phyloP scores from a whole-genome alignment of 1,139 yeast species.

The Blastobotrys raffinosifermentans region DNA sequence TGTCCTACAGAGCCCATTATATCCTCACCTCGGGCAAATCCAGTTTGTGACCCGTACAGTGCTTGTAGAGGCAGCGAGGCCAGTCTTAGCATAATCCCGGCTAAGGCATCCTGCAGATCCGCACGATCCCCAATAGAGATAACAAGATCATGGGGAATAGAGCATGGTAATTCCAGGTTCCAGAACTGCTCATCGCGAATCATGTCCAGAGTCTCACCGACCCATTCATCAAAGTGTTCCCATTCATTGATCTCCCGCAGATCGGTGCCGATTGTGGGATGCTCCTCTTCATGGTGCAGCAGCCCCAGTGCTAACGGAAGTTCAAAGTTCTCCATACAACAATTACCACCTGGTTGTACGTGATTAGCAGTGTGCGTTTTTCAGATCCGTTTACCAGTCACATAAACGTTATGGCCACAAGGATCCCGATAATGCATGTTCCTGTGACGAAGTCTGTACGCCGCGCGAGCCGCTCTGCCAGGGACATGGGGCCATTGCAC shows the following conservation, averaged over 20 bases:
- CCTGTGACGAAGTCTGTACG: not conserved
- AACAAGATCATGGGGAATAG: slow-evolving; percentile 6
- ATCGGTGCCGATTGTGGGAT: slow-evolving; percentile 7
- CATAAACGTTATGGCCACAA: not conserved
- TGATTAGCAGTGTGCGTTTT: not conserved
- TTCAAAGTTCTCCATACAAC: slow-evolving; percentile 5
- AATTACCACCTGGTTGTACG: not conserved
- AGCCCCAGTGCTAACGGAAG: slow-evolving; percentile 11
- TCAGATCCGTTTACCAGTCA: not conserved
- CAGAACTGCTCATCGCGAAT: slow-evolving; percentile 5
- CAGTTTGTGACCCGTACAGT: not conserved
- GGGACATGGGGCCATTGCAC: not conserved
- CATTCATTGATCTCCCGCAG: slow-evolving; percentile 6
- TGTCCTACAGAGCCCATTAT: slow-evolving; percentile 2
- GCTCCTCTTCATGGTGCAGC: slow-evolving; percentile 1
- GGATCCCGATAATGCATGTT: not conserved
- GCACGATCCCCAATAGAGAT: slow-evolving; percentile 6
- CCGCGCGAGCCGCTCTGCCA: not conserved
- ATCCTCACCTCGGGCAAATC: slow-evolving; percentile 1
- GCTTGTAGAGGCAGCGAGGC: slow-evolving; percentile 2
- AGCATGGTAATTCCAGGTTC: slow-evolving; percentile 4
- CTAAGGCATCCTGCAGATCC: slow-evolving; percentile 8
- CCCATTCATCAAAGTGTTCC: slow-evolving; percentile 12
- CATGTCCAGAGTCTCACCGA: slow-evolving; percentile 7
- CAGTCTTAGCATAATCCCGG: slow-evolving; percentile 7